Percentiles rank a stretch among this genome's conserved stretches.
phyloP scores from a whole-genome alignment of 345 rosid genomes.

The Lumnitzera racemosa region DNA sequence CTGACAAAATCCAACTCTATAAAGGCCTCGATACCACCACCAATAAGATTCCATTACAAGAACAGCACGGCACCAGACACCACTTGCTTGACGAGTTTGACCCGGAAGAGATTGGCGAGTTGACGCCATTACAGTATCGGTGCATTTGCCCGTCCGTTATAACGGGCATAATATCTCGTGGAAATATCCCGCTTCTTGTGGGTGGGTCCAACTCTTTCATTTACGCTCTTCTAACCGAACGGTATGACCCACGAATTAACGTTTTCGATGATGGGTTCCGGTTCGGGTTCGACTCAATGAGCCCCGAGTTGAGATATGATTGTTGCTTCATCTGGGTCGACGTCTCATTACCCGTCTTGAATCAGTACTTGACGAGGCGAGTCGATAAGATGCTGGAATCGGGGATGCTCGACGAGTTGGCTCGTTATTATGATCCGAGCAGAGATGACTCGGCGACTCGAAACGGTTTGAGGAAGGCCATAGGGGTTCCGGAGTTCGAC shows the following conservation, averaged over 20 bases:
- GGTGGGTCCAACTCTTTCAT: slow-evolving; percentile 92
- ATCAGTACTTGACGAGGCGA: slow-evolving; percentile 47
- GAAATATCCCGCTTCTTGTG: slow-evolving; percentile 53
- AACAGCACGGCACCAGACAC: slow-evolving; percentile 62
- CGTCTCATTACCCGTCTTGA: slow-evolving; percentile 47
- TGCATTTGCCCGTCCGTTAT: slow-evolving; percentile 30
- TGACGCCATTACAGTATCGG: slow-evolving; percentile 51
- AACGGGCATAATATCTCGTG: slow-evolving; percentile 31
- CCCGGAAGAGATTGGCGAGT: slow-evolving; percentile 33
- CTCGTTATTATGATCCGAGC: slow-evolving; percentile 31
- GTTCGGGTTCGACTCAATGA: slow-evolving; percentile 8
- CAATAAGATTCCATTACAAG: slow-evolving; percentile 55
- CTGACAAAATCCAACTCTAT: slow-evolving; percentile 92
- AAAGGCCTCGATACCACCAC: slow-evolving; percentile 73
- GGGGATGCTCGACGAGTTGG: slow-evolving; percentile 82
- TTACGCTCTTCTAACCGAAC: slow-evolving; percentile 55
- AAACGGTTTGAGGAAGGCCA: slow-evolving; percentile 63
- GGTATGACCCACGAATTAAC: slow-evolving; percentile 40
- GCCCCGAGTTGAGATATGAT: slow-evolving; percentile 48
- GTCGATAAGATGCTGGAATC: slow-evolving; percentile 85
- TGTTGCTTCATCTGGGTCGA: slow-evolving; percentile 88
- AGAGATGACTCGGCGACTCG: slow-evolving; percentile 13
- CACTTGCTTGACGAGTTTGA: slow-evolving; percentile 60
- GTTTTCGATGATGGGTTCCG: slow-evolving; percentile 25
- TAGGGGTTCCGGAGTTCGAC: slow-evolving; percentile 88